Conservation (phyloP, 176 grass and related monocot genomes). For the Miscanthus lutarioriparius region DNA sequence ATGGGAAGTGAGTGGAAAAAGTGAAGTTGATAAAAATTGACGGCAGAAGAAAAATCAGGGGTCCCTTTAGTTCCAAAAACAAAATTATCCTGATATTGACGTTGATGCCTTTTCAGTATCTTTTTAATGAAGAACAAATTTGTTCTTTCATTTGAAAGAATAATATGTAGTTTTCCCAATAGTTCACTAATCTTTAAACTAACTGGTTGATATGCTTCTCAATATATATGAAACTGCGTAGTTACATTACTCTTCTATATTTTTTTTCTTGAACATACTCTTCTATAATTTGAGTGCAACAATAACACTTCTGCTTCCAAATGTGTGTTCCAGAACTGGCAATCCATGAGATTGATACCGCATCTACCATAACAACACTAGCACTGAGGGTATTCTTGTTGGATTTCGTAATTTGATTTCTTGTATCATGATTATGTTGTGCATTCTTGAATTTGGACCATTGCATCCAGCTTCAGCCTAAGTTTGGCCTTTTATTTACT, state of each 20-base stretch:
- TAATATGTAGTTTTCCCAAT: constrained; percentile 21
- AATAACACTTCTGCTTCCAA: constrained; percentile 11
- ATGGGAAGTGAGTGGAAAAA: neutral
- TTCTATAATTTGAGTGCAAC: neutral
- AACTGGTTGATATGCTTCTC: neutral
- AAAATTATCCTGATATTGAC: neutral
- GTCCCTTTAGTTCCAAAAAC: neutral
- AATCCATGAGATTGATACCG: constrained; percentile 5
- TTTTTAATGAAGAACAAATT: constrained; percentile 11
- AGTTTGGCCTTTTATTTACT: constrained; percentile 13
- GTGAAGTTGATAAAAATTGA: neutral
- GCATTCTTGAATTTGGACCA: constrained; percentile 15
- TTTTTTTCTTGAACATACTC: constrained; percentile 13
- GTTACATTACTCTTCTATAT: constrained; percentile 18
- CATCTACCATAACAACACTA: neutral
- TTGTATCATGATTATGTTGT: constrained; percentile 9
- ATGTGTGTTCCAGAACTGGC: neutral
- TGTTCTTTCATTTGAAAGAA: neutral
- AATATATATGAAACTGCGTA: neutral
- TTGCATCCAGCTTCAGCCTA: neutral
- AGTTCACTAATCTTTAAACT: constrained; percentile 3
- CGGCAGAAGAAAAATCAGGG: neutral
- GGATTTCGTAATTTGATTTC: neutral
- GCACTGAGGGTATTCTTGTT: constrained; percentile 16
- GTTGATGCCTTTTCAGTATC: constrained; percentile 17